Base-by-base conservation (phyloP, 306 rosid species). In the Calophaca sinica region DNA sequence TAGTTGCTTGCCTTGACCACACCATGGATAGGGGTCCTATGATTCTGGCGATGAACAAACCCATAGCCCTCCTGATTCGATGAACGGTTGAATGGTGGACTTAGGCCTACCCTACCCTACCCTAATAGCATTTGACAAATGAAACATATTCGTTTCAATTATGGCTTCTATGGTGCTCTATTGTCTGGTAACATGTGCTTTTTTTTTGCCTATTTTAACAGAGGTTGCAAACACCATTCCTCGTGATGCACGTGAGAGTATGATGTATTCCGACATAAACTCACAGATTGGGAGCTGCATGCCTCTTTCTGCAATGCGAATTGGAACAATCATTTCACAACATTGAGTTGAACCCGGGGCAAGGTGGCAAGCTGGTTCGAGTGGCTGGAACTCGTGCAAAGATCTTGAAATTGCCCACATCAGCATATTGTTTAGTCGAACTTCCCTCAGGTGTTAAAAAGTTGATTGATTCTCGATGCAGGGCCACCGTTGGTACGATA, bases 291-390 rank as follows among this genome's bases (percentile, higher is more conserved):
- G 98, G 50, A 93, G 97, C 55, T 91, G 94, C 79, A 86, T 93
- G 94, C 98, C 96, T 1, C 86, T 94, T 15, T 39, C 90, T 13
- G 69, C 88, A 0, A 89, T 94, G 97, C 94, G 91, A 26, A 94
- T 94, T 36, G 94, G 97, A 62, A 92, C 97, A 45, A 87, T 91
- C 67, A 88, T 94, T 94, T 87, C 98, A 89, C 88, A 89, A 90
- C 82, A 81, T 91, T 13, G 98, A 91, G 49, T 26, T 57, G 75
- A 87, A 86, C 55, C 97, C 96, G 0, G 94, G 98, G 73, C 93
- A 93, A 87, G 97, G 98, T 11, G 96, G 88, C 68, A 94, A 94
- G 85, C 86, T 94, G 0, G 94, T 94, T 11, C 86, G 94, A 41
- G 85, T 97, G 4, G 92, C 97, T 0, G 98, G 98, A 69, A 87